Base-by-base conservation (phyloP, 1,284 basidiomycete species). In the Cryptococcus sp. region DNA sequence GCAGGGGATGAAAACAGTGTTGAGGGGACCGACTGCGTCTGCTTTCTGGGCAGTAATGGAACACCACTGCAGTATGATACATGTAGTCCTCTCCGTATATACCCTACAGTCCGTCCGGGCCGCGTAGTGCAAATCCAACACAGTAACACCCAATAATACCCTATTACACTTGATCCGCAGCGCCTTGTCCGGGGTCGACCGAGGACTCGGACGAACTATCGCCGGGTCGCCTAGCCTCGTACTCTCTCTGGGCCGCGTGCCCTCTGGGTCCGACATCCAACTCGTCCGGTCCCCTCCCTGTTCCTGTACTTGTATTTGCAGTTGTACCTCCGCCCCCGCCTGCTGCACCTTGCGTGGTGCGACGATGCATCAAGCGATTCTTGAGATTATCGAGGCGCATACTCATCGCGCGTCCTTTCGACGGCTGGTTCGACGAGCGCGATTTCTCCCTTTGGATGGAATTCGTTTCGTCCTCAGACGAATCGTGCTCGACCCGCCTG, bases 201-300 rank as follows among this genome's bases (percentile, higher is more conserved):
- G 31, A 35, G 13, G 31, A 35, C 13, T 35, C 31, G 13, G 31
- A 35, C 31, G 31, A 35, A 35, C 31, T 35, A 64, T 77, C 75
- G 20, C 72, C 73, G 2, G 72, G 72, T 49, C 72, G 46, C 23
- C 68, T 58, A 8, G 72, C 71, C 60, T 77, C 75, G 57, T 77
- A 77, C 52, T 74, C 74, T 40, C 75, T 68, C 57, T 71, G 60
- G 4, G 22, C 44, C 3, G 60, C 61, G 56, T 73, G 67, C n/a
- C 72, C 73, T 35, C 70, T 64, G 8, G 72, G 57, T 10, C 71
- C 74, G 15, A 66, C 64, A 63, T 75, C 66, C 45, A 70, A 51
- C 46, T 66, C 69, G 53, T 71, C 69, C 15, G 66, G 68, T 11
- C 74, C 74, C 25, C 72, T 62, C 13, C 72, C 73, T 39, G 35